Conservation (phyloP, 257 asterid genomes). For the Nemophila menziesii region DNA sequence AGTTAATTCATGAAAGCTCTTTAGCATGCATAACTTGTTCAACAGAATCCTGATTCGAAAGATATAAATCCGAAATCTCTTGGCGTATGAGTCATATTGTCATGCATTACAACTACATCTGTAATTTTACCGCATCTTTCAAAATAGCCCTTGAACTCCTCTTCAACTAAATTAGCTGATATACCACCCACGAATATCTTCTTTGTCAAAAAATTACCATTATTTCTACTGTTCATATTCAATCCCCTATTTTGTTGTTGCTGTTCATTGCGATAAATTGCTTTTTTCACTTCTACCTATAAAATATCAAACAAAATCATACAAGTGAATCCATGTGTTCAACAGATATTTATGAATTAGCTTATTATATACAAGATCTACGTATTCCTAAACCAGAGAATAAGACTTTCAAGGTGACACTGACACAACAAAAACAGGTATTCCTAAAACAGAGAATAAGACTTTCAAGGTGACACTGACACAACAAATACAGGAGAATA, state of each 20-base stretch:
- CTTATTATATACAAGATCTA: too few relatives aligned
- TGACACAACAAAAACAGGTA: too few relatives aligned
- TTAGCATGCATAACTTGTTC: slow-evolving; percentile 72
- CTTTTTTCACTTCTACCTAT: slow-evolving; percentile 92
- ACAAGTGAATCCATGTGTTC: too few relatives aligned
- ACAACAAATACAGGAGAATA: too few relatives aligned
- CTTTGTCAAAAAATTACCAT: slow-evolving; percentile 59
- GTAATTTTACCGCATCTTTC: slow-evolving; percentile 70
- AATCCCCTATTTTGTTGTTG: slow-evolving; percentile 31
- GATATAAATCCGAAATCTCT: slow-evolving; percentile 90
- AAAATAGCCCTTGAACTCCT: slow-evolving; percentile 69
- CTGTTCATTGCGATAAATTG: slow-evolving; percentile 72
- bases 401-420: too few relatives aligned
- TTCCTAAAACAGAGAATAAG: too few relatives aligned
- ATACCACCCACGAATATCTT: slow-evolving; percentile 95
- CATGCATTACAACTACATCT: slow-evolving; percentile 90
- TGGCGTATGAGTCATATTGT: slow-evolving; percentile 68
- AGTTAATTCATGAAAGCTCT: slow-evolving; percentile 53
- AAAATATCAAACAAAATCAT: too few relatives aligned
- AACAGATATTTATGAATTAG: too few relatives aligned
- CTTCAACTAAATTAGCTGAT: slow-evolving; percentile 60
- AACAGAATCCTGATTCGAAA: slow-evolving; percentile 71
- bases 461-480: too few relatives aligned
- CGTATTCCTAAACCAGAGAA: too few relatives aligned
- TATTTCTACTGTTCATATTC: slow-evolving; percentile 42